Evolutionary conservation across 2,329 filamentous ascomycete genomes (phyloP), one percentile per base, ranked within the genome.

Genomic region (Colletotrichum orchidophilum): DNA sequence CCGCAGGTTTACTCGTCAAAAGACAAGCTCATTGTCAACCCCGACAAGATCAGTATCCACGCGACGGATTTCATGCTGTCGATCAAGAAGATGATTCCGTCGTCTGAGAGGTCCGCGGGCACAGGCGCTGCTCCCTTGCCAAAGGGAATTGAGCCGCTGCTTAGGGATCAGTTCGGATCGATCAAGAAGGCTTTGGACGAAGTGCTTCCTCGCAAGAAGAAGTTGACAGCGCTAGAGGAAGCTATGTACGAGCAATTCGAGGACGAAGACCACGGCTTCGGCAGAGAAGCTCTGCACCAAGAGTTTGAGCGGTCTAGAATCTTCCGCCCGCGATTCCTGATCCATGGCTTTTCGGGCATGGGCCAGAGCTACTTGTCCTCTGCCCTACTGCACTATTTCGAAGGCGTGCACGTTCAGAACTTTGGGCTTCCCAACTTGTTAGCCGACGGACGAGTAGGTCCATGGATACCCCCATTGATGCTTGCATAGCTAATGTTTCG

Each of bases 41-140:
- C 95, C 0, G 88, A 89, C 72, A 94, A 91, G 76, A 97, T 99
- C 77, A 91, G 91, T 69, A 91, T 99, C 46, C 92, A 94, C 53
- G 94, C 96, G 5, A 96, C 96, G 66, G 96, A 99, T 81, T 99
- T 99, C 77, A 97, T 97, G 93, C 88, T 98, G 15, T 97, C 96
- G 0, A 92, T 98, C 78, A 97, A 97, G 84, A 97, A 97, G 82
- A 94, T 99, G 83, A 90, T 98, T 12, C 96, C 96, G 7, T 98
- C 96, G 0, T 98, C 96, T 0, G 94, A 98, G 80, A 88, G 96
- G 73, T 96, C 96, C 57, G 92, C 94, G 0, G 92, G 94, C 3
- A 96, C 95, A 13, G 94, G 92, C 13, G 95, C 96, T 63, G 89
- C 92, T 15, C 93, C 96, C 0, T 84, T 99, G 21, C 94, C 94